Conservation (phyloP, 2,329 filamentous ascomycete species). For the Fusarium haematococcum region DNA sequence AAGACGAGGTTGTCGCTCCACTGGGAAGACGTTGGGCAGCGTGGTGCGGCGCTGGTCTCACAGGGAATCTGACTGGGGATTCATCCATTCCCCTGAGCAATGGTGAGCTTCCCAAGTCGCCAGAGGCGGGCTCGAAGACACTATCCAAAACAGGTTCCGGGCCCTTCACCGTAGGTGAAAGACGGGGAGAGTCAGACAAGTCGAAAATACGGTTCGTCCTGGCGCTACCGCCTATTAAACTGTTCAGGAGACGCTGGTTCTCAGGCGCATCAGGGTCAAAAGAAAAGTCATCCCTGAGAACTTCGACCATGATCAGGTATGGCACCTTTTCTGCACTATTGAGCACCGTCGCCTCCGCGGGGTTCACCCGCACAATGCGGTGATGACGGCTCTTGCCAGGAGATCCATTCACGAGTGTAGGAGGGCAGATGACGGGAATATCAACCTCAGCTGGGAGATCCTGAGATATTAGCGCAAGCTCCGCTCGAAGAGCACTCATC, state of each 20-base stretch:
- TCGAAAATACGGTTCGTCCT: constrained; percentile 74
- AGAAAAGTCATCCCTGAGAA: constrained; percentile 83
- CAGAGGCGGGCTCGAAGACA: constrained; percentile 84
- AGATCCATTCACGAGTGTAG: constrained; percentile 78
- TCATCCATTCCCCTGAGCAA: constrained; percentile 71
- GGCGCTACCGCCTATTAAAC: constrained; percentile 68
- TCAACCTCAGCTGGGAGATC: constrained; percentile 87
- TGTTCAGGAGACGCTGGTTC: constrained; percentile 74
- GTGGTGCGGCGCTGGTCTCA: constrained; percentile 46
- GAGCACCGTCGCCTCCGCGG: constrained; percentile 84
- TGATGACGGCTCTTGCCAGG: constrained; percentile 82
- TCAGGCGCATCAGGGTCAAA: constrained; percentile 81
- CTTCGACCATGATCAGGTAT: constrained; percentile 86
- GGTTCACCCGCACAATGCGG: constrained; percentile 84
- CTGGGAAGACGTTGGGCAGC: constrained; percentile 69
- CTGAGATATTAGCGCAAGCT: constrained; percentile 83
- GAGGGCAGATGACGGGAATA: constrained; percentile 84
- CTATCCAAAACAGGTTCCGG: constrained; percentile 71
- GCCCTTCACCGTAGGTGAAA: constrained; percentile 54
- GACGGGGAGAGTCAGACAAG: constrained; percentile 72
- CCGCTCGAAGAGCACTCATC: constrained; percentile 82
- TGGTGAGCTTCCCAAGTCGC: constrained; percentile 80
- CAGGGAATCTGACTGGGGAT: constrained; percentile 50
- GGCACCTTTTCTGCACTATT: constrained; percentile 91
- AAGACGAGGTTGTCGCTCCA: constrained; percentile 70